Conservation (phyloP, 2,329 filamentous ascomycete genomes). For the Lecanicillium sp. region DNA sequence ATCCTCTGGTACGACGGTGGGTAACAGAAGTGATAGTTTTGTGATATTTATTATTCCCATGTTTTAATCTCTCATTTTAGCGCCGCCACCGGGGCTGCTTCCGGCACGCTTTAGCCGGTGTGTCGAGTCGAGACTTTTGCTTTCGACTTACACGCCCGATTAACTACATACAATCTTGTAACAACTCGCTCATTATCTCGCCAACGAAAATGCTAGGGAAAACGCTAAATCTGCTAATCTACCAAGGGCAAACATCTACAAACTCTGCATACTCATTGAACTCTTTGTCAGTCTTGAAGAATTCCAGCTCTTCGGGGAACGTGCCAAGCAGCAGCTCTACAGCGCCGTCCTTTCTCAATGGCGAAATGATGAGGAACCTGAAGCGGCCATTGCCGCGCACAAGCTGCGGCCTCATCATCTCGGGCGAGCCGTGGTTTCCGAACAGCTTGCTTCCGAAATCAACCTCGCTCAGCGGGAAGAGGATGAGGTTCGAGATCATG, state of each 20-base stretch:
- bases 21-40: no score
- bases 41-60: no score
- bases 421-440: conserved; percentile 21
- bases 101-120: no score
- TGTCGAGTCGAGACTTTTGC: no score
- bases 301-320: conserved; percentile 24
- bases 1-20: no score
- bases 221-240: neutral
- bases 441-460: conserved; percentile 24
- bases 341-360: conserved; percentile 23
- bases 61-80: no score
- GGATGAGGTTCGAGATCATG: conserved; percentile 27
- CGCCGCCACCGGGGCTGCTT: no score
- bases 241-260: conserved; percentile 14
- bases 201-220: no score
- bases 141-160: no score
- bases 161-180: no score
- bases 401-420: conserved; percentile 24
- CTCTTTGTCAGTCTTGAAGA: conserved; percentile 22
- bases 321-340: conserved; percentile 25
- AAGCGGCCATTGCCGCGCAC: conserved; percentile 22
- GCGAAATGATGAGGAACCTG: conserved; percentile 23
- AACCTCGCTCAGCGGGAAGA: conserved; percentile 23
- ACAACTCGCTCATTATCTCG: no score
- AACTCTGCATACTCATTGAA: conserved; percentile 22